These are phyloP conservation scores for Crithidia mellificae DNA, from an alignment of 208 protist genomes.

Conservation along the genomic window DNA sequence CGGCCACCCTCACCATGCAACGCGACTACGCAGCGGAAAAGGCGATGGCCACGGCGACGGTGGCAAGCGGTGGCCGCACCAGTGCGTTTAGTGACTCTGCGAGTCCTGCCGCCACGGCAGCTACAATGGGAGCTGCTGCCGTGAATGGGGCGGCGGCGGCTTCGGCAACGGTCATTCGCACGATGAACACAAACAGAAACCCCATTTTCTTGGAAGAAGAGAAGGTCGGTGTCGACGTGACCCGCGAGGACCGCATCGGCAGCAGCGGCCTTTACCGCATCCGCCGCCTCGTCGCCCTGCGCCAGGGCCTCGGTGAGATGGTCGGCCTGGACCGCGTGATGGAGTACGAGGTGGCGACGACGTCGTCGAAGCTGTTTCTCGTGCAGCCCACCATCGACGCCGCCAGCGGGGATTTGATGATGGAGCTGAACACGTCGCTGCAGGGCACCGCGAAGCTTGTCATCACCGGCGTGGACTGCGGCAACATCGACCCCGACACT, in stretches of 20 bases:
- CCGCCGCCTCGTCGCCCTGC: constrained; percentile 49
- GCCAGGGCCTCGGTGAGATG: constrained; percentile 53
- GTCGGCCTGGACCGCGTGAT: constrained; percentile 68
- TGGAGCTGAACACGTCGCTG: constrained; percentile 54
- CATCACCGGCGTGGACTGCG: constrained; percentile 58
- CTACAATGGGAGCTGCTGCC: background rate
- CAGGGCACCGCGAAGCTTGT: constrained; percentile 44
- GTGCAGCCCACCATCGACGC: constrained; percentile 41
- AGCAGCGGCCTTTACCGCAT: constrained; percentile 46
- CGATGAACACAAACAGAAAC: background rate
- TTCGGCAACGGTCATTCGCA: background rate
- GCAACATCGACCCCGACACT: constrained; percentile 36
- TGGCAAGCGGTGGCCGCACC: background rate
- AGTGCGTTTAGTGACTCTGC: background rate
- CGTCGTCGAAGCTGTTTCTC: constrained; percentile 44
- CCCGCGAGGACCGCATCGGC: constrained; percentile 33
- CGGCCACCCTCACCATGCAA: constrained; percentile 29
- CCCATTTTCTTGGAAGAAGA: constrained; percentile 20
- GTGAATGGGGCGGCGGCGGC: background rate
- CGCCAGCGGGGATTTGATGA: constrained; percentile 42
- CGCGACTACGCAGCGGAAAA: constrained; percentile 24
- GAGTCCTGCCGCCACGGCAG: background rate
- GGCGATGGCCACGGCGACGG: background rate
- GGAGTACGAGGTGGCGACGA: constrained; percentile 53
- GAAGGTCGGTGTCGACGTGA: constrained; percentile 22